Percentiles rank a stretch among this genome's conserved stretches.
Evolutionary conservation across 1,284 basidiomycete species (phyloP).

Genomic region (Leccinum pachyderme): DNA sequence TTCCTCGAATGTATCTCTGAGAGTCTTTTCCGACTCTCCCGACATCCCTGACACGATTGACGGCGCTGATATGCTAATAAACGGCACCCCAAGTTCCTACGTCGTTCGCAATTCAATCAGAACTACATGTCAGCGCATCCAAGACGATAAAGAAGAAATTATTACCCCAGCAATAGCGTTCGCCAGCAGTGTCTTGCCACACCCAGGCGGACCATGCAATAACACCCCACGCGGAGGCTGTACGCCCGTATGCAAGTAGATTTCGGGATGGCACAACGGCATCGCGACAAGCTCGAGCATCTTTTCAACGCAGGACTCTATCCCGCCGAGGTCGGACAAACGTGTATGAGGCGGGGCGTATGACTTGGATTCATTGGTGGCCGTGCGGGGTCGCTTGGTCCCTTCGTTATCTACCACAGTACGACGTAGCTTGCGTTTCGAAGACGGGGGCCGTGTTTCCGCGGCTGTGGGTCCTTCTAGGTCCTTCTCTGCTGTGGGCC

Average conservation of each 20-base stretch:
- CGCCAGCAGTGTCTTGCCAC: slow-evolving; percentile 92
- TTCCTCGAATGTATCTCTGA: slow-evolving; percentile 95
- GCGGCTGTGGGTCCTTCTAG: slow-evolving; percentile 2
- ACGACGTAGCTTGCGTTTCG: slow-evolving; percentile 62
- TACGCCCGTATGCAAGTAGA: slow-evolving; percentile 92
- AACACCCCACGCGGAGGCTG: slow-evolving; percentile 93
- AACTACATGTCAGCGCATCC: slow-evolving; percentile 7
- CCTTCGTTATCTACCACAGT: slow-evolving; percentile 42
- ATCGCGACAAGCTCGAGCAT: slow-evolving; percentile 94
- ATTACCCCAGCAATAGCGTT: slow-evolving; percentile 91
- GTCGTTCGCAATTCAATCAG: neutral
- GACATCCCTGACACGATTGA: slow-evolving; percentile 97
- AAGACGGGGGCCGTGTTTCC: slow-evolving; percentile 25
- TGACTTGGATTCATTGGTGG: slow-evolving; percentile 46
- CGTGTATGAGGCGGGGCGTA: slow-evolving; percentile 67
- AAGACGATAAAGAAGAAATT: slow-evolving; percentile 13
- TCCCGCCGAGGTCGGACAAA: slow-evolving; percentile 86
- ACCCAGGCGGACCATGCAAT: slow-evolving; percentile 94
- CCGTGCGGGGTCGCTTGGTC: slow-evolving; percentile 46
- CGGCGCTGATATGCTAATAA: slow-evolving; percentile 92
- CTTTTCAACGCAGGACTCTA: slow-evolving; percentile 85
- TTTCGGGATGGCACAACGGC: slow-evolving; percentile 93
- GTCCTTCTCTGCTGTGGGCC: neutral
- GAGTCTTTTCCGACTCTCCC: slow-evolving; percentile 94
- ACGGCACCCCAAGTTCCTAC: slow-evolving; percentile 88